Percentiles rank a stretch among this genome's conserved stretches.
phyloP scores from a whole-genome alignment of 1,284 basidiomycete species.

The Violaceomyces palustris region DNA sequence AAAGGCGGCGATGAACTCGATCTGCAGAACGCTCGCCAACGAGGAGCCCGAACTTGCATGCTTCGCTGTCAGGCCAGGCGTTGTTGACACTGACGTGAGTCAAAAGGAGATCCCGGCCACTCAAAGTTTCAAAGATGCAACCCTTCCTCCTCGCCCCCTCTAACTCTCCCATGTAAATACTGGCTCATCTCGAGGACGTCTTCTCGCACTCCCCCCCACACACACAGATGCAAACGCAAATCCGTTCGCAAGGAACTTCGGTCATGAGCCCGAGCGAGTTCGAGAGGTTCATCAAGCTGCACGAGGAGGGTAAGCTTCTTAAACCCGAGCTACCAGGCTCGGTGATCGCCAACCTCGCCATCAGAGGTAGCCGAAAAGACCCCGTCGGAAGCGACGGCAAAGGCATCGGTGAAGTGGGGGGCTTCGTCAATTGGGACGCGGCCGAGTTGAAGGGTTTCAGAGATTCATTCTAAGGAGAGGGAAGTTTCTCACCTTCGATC shows the following conservation, averaged over 20 bases:
- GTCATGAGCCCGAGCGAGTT: constrained; percentile 60
- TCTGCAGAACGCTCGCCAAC: constrained; percentile 70
- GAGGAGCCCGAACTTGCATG: constrained; percentile 72
- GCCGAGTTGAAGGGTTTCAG: constrained; percentile 18
- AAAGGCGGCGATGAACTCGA: constrained; percentile 73
- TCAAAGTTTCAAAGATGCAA: too few relatives aligned
- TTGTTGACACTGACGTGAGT: constrained; percentile 61
- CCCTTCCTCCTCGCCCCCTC: not conserved
- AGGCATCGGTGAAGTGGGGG: constrained; percentile 55
- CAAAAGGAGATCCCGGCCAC: too few relatives aligned
- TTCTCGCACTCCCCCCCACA: not conserved
- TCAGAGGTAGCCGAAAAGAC: constrained; percentile 54
- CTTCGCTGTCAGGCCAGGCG: constrained; percentile 75
- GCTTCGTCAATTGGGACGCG: constrained; percentile 64
- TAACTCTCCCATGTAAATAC: constrained; percentile 53
- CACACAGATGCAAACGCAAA: constrained; percentile 53
- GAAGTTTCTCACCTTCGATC: too few relatives aligned
- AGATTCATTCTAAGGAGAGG: too few relatives aligned
- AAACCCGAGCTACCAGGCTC: constrained; percentile 60
- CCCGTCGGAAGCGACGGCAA: constrained; percentile 51
- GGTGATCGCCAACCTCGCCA: constrained; percentile 61
- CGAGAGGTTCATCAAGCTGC: constrained; percentile 61
- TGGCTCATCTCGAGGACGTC: too few relatives aligned
- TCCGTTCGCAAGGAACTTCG: constrained; percentile 50
- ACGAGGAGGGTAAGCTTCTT: constrained; percentile 63